Evolutionary conservation across 495 filamentous ascomycete genomes (phyloP).

Genomic region (Cryomyces antarcticus): DNA sequence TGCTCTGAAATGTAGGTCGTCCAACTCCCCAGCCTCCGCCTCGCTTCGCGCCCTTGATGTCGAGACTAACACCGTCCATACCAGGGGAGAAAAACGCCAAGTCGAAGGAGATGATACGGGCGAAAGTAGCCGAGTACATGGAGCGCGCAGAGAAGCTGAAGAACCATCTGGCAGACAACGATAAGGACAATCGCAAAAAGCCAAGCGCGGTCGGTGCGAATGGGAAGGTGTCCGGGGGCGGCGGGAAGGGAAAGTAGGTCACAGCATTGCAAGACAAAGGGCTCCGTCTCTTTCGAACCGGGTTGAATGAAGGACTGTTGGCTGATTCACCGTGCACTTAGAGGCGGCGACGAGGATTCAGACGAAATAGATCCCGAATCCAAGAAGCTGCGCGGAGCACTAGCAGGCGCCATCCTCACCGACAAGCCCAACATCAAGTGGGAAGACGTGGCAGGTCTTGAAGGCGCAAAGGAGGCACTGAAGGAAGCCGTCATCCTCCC

Average conservation of each 20-base stretch:
- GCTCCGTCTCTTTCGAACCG: too few species aligned
- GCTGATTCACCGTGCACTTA: not conserved
- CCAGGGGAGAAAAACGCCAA: constrained; percentile 78
- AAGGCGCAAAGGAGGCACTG: constrained; percentile 85
- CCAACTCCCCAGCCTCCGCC: too few species aligned
- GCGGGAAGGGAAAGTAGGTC: constrained; percentile 41
- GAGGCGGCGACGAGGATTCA: constrained; percentile 30
- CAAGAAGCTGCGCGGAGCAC: constrained; percentile 81
- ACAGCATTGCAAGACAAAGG: too few species aligned
- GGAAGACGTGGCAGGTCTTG: constrained; percentile 96
- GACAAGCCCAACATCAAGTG: constrained; percentile 91
- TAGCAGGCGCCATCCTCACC: constrained; percentile 78
- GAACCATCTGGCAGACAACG: constrained; percentile 57
- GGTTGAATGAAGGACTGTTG: too few species aligned
- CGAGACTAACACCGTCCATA: not conserved
- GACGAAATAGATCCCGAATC: constrained; percentile 66
- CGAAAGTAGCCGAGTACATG: constrained; percentile 91
- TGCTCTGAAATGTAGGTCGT: constrained; percentile 54
- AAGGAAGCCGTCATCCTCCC: constrained; percentile 95
- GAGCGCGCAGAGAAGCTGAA: constrained; percentile 95
- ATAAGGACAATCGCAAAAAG: constrained; percentile 47
- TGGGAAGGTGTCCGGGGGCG: constrained; percentile 53
- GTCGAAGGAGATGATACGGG: constrained; percentile 88
- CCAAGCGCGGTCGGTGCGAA: constrained; percentile 72
- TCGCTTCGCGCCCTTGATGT: not conserved